Evolutionary conservation across 1,139 yeast genomes (phyloP), one percentile per base, ranked within the genome.

Genomic region (Hyphopichia fennica): DNA sequence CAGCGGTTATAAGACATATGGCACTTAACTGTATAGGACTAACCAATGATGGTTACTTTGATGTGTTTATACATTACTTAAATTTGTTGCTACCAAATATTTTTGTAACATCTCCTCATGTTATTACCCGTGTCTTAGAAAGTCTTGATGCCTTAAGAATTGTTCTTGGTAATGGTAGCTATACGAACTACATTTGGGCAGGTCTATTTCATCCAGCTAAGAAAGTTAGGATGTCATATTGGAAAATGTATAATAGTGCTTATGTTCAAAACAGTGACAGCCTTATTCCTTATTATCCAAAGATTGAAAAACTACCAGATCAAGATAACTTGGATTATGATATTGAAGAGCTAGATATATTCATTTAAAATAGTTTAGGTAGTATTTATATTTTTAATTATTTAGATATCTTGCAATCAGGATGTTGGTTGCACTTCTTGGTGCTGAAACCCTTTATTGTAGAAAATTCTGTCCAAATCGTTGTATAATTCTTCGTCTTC

Each of bases 41-140:
- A 11, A 89, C 93, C 0, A 73, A 79, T 46, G 95, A 84, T 49
- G 95, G 84, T 49, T 87, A 86, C 23, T 81, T 84, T 60, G 72
- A 69, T 22, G 67, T 72, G 0, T 72, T 73, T 46, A 60, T 87
- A 10, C 96, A 90, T 59, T 76, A 81, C 42, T 64, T 90, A 55
- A 88, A 91, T 56, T 69, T 89, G 39, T 61, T 91, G 16, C 62
- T 89, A 58, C 97, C 98, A 1, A 91, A 90, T 58, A 72, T 93
- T 2, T 90, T 82, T 58, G 98, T 91, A 58, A 87, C 96, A 0
- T 89, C 97, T 0, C 98, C 98, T 0, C 99, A 95, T 63, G 98
- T 91, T 13, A 90, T 91, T 44, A 77, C 72, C 23, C 78, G 98
- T 48, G 82, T 93, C 3, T 53, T 88, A 40, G 98, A 90, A 44